These are phyloP conservation scores for Aaosphaeria pasadenensis DNA, from an alignment of 2,329 filamentous ascomycete genomes.

Conservation along the genomic window DNA sequence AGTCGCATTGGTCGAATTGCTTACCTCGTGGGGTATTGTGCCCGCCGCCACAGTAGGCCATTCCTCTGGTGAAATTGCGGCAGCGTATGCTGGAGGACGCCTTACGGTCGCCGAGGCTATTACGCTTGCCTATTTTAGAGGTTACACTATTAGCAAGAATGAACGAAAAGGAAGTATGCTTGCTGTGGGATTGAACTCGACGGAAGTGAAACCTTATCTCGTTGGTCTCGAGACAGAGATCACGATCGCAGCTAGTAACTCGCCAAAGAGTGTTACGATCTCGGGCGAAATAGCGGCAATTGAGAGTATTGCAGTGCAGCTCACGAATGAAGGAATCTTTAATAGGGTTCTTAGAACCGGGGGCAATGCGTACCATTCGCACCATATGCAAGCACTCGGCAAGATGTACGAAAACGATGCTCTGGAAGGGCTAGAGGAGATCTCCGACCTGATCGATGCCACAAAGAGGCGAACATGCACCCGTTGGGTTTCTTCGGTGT, in stretches of 20 bases:
- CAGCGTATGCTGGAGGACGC: constrained; percentile 16
- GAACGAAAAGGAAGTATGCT: constrained; percentile 17
- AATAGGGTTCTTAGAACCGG: constrained; percentile 11
- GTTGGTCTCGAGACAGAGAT: constrained; percentile 6
- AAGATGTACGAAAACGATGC: constrained; percentile 5
- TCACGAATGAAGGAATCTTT: constrained; percentile 6
- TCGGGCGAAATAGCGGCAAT: constrained; percentile 12
- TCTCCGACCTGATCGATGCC: background rate
- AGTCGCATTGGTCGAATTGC: constrained; percentile 17
- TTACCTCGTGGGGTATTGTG: constrained; percentile 9
- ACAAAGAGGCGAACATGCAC: background rate
- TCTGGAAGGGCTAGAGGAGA: background rate
- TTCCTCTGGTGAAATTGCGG: constrained; percentile 25
- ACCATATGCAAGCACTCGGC: constrained; percentile 18
- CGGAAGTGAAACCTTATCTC: constrained; percentile 1
- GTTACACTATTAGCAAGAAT: constrained; percentile 6
- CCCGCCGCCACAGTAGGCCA: constrained; percentile 13
- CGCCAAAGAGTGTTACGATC: constrained; percentile 18
- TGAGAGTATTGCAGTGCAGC: background rate
- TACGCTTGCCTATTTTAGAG: constrained; percentile 14
- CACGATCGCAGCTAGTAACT: constrained; percentile 18
- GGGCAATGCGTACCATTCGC: constrained; percentile 25
- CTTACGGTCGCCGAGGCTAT: constrained; percentile 17
- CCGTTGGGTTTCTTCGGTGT: constrained; percentile 11
- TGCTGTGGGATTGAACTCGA: constrained; percentile 14